These are phyloP conservation scores for Mitragyna speciosa DNA, from an alignment of 257 asterid genomes.

Conservation along the genomic window DNA sequence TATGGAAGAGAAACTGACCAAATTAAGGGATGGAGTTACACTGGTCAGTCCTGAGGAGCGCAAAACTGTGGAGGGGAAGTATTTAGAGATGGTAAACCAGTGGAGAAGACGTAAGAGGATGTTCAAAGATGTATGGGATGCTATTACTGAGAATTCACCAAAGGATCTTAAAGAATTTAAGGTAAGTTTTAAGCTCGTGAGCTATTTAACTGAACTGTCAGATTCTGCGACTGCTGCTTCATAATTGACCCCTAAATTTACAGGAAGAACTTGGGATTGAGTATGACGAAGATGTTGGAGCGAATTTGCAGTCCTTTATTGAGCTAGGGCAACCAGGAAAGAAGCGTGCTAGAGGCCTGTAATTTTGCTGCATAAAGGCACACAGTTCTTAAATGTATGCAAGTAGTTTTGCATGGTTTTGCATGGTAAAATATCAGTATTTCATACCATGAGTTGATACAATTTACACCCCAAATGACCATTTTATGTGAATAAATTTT, in stretches of 20 bases:
- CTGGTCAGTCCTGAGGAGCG: slow-evolving; percentile 86
- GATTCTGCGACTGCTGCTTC: slow-evolving; percentile 7
- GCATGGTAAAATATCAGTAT: neutral
- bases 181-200: slow-evolving; percentile 33
- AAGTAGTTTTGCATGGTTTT: neutral
- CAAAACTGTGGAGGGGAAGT: slow-evolving; percentile 59
- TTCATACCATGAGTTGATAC: neutral
- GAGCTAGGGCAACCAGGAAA: slow-evolving; percentile 54
- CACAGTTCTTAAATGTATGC: slow-evolving; percentile 2
- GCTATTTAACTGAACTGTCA: neutral
- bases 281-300: slow-evolving; percentile 86
- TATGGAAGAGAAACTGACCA: slow-evolving; percentile 79
- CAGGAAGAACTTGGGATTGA: slow-evolving; percentile 96
- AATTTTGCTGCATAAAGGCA: slow-evolving; percentile 2
- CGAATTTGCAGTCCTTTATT: slow-evolving; percentile 68
- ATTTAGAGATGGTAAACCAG: slow-evolving; percentile 50
- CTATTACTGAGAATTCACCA: slow-evolving; percentile 91
- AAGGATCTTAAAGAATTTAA: slow-evolving; percentile 80
- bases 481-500: neutral
- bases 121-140: slow-evolving; percentile 92
- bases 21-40: slow-evolving; percentile 74
- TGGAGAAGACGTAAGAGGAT: slow-evolving; percentile 94
- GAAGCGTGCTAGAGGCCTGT: slow-evolving; percentile 57
- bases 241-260: slow-evolving; percentile 13
- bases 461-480: neutral